Percentiles rank a stretch among this genome's conserved stretches.
Conservation (phyloP, 1,284 basidiomycete species). For the Leucoagaricus sp. region DNA sequence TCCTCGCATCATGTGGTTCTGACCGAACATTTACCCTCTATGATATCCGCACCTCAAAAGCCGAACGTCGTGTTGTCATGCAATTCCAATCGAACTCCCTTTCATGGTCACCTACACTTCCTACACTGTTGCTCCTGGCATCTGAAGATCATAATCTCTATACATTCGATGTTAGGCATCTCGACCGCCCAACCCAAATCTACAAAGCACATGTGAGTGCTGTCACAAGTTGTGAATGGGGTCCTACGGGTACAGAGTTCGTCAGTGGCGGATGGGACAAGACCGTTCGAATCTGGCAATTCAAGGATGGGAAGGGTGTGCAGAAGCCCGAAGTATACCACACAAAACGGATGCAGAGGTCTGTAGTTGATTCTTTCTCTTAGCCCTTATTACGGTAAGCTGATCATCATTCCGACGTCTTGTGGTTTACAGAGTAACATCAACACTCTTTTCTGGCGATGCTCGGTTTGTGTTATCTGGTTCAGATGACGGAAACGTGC, state of each 20-base stretch:
- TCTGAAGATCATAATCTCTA: conserved; percentile 99
- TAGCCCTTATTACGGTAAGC: background rate
- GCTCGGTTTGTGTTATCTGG: conserved; percentile 93
- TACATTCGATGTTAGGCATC: conserved; percentile 93
- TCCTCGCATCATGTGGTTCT: conserved; percentile 91
- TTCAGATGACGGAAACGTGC: conserved; percentile 96
- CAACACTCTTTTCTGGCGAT: conserved; percentile 84
- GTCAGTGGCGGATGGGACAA: conserved; percentile 97
- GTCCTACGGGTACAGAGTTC: conserved; percentile 94
- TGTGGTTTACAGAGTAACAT: conserved; percentile 54
- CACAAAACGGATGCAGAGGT: conserved; percentile 99
- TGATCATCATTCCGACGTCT: conserved; percentile 24
- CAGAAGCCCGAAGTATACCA: conserved; percentile 92
- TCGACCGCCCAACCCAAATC: conserved; percentile 85
- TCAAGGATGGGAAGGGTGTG: conserved; percentile 58
- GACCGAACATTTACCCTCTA: conserved; percentile 96
- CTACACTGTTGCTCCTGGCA: conserved; percentile 88
- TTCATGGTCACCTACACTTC: conserved; percentile 95
- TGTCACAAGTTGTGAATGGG: conserved; percentile 93
- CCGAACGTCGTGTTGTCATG: conserved; percentile 90
- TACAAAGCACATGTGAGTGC: conserved; percentile 98
- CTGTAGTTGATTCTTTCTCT: background rate
- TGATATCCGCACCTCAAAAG: conserved; percentile 94
- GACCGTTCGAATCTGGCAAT: conserved; percentile 92
- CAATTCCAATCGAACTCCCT: conserved; percentile 90